Percentiles rank a stretch among this genome's conserved stretches.
Conservation (phyloP, 139 green algal genomes). For the Trebouxia sp. region DNA sequence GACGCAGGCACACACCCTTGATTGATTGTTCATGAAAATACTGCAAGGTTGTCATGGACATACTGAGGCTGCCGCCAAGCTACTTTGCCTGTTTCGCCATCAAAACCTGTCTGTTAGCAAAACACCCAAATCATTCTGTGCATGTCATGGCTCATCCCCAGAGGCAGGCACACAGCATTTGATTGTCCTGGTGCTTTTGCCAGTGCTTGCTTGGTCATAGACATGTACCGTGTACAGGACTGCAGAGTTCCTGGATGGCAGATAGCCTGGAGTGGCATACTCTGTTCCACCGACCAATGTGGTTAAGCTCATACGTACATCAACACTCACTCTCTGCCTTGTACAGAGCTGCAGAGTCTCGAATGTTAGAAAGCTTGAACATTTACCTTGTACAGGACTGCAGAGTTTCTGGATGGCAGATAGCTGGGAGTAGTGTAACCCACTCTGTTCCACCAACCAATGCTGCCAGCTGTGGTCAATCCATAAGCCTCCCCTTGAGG, state of each 20-base stretch:
- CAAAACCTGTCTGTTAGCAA: too few relatives aligned
- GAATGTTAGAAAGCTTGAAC: neutral
- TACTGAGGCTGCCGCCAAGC: too few relatives aligned
- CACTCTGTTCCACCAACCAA: constrained; percentile 1
- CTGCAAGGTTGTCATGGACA: too few relatives aligned
- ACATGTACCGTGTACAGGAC: neutral
- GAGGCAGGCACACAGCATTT: neutral
- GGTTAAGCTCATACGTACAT: too few relatives aligned
- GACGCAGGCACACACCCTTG: too few relatives aligned
- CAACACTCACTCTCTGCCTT: too few relatives aligned
- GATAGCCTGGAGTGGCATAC: neutral
- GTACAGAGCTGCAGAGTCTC: too few relatives aligned
- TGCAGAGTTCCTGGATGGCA: neutral
- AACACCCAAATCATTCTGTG: too few relatives aligned
- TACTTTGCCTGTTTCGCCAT: too few relatives aligned
- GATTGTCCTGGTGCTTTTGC: neutral
- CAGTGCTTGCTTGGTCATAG: neutral
- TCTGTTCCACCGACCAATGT: constrained; percentile 12
- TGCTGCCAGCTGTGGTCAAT: neutral
- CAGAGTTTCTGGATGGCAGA: neutral
- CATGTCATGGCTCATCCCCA: neutral
- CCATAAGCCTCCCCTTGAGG: constrained; percentile 31
- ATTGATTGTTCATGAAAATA: too few relatives aligned
- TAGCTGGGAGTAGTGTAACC: neutral
- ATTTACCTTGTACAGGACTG: neutral